A percentile compares a stretch with the other conserved stretches of the same genome.
Evolutionary conservation across 805 yeast genomes (phyloP).

Genomic region (Starmerella apicola): DNA sequence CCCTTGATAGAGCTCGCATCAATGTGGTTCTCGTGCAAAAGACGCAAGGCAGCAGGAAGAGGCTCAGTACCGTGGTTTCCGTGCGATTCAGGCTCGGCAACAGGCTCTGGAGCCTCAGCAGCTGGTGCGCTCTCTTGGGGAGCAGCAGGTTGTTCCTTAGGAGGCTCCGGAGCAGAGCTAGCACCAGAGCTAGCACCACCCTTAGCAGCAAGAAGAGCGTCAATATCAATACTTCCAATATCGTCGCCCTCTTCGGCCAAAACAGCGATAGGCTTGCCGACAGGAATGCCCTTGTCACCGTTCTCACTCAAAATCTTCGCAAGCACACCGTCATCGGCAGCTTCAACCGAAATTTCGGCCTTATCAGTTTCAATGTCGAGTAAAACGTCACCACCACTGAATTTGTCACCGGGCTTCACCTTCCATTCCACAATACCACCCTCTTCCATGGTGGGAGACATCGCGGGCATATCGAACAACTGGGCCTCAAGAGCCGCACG

Average conservation of each 20-base stretch:
- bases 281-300: constrained; percentile 71
- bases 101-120: constrained; percentile 5
- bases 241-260: constrained; percentile 85
- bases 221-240: constrained; percentile 47
- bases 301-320: constrained; percentile 58
- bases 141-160: constrained; percentile 8
- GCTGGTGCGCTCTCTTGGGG: constrained; percentile 15
- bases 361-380: constrained; percentile 98
- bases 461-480: constrained; percentile 83
- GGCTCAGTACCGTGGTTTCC: constrained; percentile 52
- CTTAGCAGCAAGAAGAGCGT: constrained; percentile 29
- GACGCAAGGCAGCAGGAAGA: constrained; percentile 38
- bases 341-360: constrained; percentile 95
- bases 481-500: constrained; percentile 12
- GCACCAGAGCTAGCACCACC: constrained; percentile 3
- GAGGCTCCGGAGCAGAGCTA: constrained; percentile 12
- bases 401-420: constrained; percentile 58
- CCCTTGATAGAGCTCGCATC: constrained; percentile 60
- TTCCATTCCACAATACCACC: constrained; percentile 92
- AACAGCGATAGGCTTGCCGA: constrained; percentile 82
- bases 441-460: constrained; percentile 97
- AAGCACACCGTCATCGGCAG: constrained; percentile 81
- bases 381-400: constrained; percentile 79
- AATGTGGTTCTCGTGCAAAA: constrained; percentile 51
- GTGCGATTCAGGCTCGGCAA: constrained; percentile 15